Conservation (phyloP, 2,329 filamentous ascomycete genomes). For the Cladophialophora bantiana region DNA sequence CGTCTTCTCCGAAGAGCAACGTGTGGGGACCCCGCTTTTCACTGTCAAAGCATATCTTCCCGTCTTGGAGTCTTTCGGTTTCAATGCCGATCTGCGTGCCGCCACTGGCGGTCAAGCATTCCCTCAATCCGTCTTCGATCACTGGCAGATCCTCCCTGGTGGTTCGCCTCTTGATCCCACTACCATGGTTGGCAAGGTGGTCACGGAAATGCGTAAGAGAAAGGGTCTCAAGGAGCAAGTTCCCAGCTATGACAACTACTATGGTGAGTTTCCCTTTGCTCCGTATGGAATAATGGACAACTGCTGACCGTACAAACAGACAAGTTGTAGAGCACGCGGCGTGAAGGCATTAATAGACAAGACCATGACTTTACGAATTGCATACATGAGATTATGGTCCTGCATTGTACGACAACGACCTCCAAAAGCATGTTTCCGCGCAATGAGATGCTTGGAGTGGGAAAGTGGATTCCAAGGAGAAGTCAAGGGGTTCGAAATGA, state of each 20-base stretch:
- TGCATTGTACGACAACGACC: slow-evolving; percentile 29
- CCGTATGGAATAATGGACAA: slow-evolving; percentile 40
- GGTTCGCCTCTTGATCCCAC: slow-evolving; percentile 86
- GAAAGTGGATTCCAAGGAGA: slow-evolving; percentile 17
- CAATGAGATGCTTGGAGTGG: slow-evolving; percentile 23
- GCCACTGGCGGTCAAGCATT: slow-evolving; percentile 97
- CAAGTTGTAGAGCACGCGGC: slow-evolving; percentile 77
- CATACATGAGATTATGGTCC: slow-evolving; percentile 31
- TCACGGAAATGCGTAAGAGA: slow-evolving; percentile 92
- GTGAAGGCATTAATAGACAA: slow-evolving; percentile 32
- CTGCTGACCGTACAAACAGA: slow-evolving; percentile 64
- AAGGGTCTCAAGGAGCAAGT: slow-evolving; percentile 99
- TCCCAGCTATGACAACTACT: slow-evolving; percentile 82
- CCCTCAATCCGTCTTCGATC: slow-evolving; percentile 98
- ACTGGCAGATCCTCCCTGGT: slow-evolving; percentile 96
- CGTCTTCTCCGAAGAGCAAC: slow-evolving; percentile 98
- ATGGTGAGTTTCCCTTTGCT: slow-evolving; percentile 66
- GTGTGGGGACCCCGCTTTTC: slow-evolving; percentile 98
- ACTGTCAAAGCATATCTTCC: slow-evolving; percentile 98
- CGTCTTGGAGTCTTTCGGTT: slow-evolving; percentile 98
- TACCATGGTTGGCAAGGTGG: slow-evolving; percentile 81
- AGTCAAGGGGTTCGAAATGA: slow-evolving; percentile 17
- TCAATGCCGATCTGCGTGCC: slow-evolving; percentile 95
- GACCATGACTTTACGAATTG: slow-evolving; percentile 36
- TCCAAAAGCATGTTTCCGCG: slow-evolving; percentile 19